Evolutionary conservation across 208 protist species (phyloP).

Genomic region (Leptomonas seymouri): DNA sequence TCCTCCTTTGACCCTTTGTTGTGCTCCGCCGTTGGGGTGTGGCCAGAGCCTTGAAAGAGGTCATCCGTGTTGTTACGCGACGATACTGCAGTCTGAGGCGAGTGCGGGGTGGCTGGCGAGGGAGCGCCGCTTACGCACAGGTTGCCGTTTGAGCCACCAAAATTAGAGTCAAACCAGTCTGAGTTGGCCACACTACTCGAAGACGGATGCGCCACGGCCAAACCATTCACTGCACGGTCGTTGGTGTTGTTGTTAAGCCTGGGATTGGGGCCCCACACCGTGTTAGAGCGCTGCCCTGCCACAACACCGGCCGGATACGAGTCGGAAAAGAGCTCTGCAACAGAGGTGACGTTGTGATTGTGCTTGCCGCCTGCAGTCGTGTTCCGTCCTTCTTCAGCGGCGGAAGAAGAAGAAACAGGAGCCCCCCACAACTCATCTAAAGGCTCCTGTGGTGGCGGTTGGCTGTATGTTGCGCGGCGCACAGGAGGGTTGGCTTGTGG

Average conservation of each 20-base stretch:
- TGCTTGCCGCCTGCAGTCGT: not conserved
- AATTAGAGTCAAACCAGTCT: conserved; percentile 27
- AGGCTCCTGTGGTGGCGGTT: conserved; percentile 1
- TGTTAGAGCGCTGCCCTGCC: not conserved
- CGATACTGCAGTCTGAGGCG: not conserved
- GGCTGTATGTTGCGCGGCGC: not conserved
- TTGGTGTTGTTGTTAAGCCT: not conserved
- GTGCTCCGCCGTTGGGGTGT: not conserved
- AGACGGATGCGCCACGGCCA: conserved; percentile 2
- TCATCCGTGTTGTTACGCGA: conserved; percentile 31
- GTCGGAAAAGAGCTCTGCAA: conserved; percentile 30
- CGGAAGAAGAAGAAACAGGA: conserved; percentile 28
- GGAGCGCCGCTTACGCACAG: not conserved
- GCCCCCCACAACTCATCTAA: conserved; percentile 57
- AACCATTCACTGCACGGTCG: not conserved
- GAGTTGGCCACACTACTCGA: conserved; percentile 8
- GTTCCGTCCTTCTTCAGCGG: not conserved
- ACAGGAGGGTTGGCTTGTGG: not conserved
- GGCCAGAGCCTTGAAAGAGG: conserved; percentile 25
- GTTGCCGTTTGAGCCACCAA: conserved; percentile 15
- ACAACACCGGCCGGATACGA: conserved; percentile 3
- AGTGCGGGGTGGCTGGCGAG: conserved; percentile 13
- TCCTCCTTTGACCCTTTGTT: conserved; percentile 38
- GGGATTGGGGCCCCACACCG: conserved; percentile 3
- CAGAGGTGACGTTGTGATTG: conserved; percentile 8